Base-by-base conservation (phyloP, 2,329 filamentous ascomycete genomes). In the Arthrobotrys sphaeroides region DNA sequence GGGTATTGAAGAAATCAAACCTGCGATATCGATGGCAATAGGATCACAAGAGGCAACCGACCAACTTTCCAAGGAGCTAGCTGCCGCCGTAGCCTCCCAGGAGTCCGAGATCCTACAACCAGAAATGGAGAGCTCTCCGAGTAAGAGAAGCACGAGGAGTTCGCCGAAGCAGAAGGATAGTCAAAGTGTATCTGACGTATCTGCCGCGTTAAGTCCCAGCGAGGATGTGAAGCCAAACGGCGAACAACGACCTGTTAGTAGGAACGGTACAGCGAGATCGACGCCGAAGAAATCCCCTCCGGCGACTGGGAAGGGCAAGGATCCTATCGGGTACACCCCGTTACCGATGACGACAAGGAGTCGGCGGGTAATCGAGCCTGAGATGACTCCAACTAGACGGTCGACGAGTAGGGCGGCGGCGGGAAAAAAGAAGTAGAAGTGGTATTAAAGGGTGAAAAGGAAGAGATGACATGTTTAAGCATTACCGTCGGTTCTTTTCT, bases 271-370 rank as follows among this genome's bases (percentile, higher is more conserved):
- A 4, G 6, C 26, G 18, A 64, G 57, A 38, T 49, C 51, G 18
- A 75, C 57, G 6, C 72, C 72, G n/a, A 75, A 65, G 16, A 75
- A 75, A 24, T 75, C 64, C 7, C 64, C 72, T 18, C 16, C 72
- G 0, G 47, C 36, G 5, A 20, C 59, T 18, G 38, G 55, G n/a
- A 72, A 64, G 18, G 57, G 59, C 5, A 69, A 75, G 45, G 72
- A 62, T 51, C 38, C 36, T 31, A 26, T 26, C 16, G 13, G 16
- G 5, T 75, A 45, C 31, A 75, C 57, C 1, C 72, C 72, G 7
- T 40, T 51, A 6, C 64, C 72, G n/a, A 75, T 75, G 72, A 75
- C 72, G 24, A 75, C 72, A 13, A 75, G 72, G 33, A 75, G 72
- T 31, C 72, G 72, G 6, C 67, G 38, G 38, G 24, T 36, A 26